A percentile compares a stretch with the other conserved stretches of the same genome.
These are phyloP conservation scores for Schizochytrium sp. DNA, from an alignment of 108 stramenopile genomes.

Conservation along the genomic window DNA sequence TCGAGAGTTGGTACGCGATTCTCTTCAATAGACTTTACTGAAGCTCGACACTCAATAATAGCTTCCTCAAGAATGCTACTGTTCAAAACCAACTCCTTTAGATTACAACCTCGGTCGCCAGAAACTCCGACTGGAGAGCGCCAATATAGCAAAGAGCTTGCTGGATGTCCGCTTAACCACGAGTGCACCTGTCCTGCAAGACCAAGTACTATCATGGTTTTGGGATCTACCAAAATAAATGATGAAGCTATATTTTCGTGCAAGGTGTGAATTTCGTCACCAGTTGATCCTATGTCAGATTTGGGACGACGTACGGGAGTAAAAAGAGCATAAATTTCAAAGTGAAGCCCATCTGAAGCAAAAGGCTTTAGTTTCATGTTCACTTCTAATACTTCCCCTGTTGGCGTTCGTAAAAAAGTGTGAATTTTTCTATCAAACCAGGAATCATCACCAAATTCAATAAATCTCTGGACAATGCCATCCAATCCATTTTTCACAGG, in stretches of 20 bases:
- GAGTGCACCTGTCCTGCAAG: not conserved
- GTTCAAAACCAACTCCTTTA: not conserved
- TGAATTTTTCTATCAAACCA: not conserved
- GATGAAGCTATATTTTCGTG: not conserved
- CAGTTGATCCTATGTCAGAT: not conserved
- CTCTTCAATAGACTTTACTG: too few relatives aligned
- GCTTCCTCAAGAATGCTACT: too few relatives aligned
- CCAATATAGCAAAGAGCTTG: not conserved
- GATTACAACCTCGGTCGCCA: not conserved
- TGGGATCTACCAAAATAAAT: not conserved
- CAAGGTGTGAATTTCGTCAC: not conserved
- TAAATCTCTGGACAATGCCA: not conserved
- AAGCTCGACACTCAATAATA: too few relatives aligned
- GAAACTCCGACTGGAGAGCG: not conserved
- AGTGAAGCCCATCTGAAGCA: constrained; percentile 2
- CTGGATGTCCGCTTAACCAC: constrained; percentile 32
- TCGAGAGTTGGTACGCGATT: too few relatives aligned
- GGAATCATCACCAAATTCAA: constrained; percentile 40
- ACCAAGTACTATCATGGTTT: not conserved
- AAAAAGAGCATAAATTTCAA: constrained; percentile 23
- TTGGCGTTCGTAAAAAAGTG: constrained; percentile 13
- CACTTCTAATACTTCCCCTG: not conserved
- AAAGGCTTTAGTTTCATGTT: constrained; percentile 46
- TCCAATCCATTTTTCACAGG: not conserved
- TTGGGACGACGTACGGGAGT: not conserved